Base-by-base conservation (phyloP, 768 basidiomycete genomes). In the Auricularia sp. region DNA sequence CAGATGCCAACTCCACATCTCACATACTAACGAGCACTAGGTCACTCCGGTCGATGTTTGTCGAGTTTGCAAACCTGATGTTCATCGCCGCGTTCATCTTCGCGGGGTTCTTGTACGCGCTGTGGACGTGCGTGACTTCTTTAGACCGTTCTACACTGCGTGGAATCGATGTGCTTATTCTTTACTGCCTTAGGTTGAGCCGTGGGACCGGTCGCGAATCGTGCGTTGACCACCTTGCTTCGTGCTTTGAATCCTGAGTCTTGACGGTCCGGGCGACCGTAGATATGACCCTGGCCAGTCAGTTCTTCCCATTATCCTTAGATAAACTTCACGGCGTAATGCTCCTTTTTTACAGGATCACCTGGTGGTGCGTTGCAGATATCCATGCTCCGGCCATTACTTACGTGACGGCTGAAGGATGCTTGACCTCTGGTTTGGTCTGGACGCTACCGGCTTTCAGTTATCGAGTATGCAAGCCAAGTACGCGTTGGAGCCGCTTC, bases 341-440 rank as follows among this genome's bases (percentile, higher is more conserved):
- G 72, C 44, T 71, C 72, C 39, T 76, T 80, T 81, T 82, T 67
- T 64, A 72, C 64, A 6, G 8, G 14, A 16, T 16, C 35, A 47
- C 61, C 7, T 37, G 56, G 56, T 59, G 56, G 56, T 59, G 33
- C 24, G 56, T 33, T 24, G 10, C 18, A 5, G 14, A 18, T 18
- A 18, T 11, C 8, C 6, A 21, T 51, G 47, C 16, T 16, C 47
- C 21, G 16, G 5, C 6, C 47, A 21, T 3, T 45, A 18, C 44
- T 45, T 11, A 45, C 18, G 44, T 10, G 21, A 3, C 18, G 47
- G 3, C 56, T 42, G 7, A 8, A 59, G 93, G 92, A 91, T 97
- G 86, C 81, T 95, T 29, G 91, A 95, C 71, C 74, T 94, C 10
- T 92, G 70, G 84, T 98, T 98, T 71, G 96, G 96, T n/a, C 81